Conservation (phyloP, 768 basidiomycete species). For the Panellus pusillus region DNA sequence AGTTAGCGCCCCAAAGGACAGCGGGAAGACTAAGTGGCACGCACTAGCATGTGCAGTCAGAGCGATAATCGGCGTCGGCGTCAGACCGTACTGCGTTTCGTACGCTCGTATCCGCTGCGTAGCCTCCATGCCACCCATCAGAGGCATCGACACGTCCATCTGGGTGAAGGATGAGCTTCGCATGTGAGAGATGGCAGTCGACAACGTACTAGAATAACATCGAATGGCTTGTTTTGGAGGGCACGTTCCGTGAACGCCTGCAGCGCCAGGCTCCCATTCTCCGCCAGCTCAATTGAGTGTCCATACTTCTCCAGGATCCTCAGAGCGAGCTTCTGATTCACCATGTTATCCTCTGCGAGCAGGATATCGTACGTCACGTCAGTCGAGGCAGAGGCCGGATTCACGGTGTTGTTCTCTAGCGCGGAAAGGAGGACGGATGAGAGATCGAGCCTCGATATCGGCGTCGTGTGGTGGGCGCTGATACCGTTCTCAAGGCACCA, state of each 20-base stretch:
- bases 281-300: slow-evolving; percentile 93
- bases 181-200: neutral
- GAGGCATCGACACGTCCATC: slow-evolving; percentile 99
- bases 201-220: slow-evolving; percentile 80
- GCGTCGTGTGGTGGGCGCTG: slow-evolving; percentile 91
- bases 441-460: slow-evolving; percentile 84
- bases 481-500: slow-evolving; percentile 98
- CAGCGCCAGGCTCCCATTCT: slow-evolving; percentile 93
- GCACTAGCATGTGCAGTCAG: slow-evolving; percentile 95
- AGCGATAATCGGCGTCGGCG: slow-evolving; percentile 89
- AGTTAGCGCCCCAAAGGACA: neutral
- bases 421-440: slow-evolving; percentile 91
- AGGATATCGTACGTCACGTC: slow-evolving; percentile 90
- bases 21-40: slow-evolving; percentile 33
- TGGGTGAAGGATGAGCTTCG: slow-evolving; percentile 29
- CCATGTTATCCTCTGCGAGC: slow-evolving; percentile 94
- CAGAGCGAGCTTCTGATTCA: slow-evolving; percentile 94
- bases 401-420: slow-evolving; percentile 91
- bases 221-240: slow-evolving; percentile 71
- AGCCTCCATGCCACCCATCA: slow-evolving; percentile 99
- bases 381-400: slow-evolving; percentile 81
- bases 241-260: slow-evolving; percentile 86
- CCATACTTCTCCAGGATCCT: slow-evolving; percentile 97
- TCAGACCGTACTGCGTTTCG: slow-evolving; percentile 69
- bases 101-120: slow-evolving; percentile 88